These are phyloP conservation scores for Beauveria scarabaeidicola DNA, from an alignment of 2,329 filamentous ascomycete species.

Conservation along the genomic window DNA sequence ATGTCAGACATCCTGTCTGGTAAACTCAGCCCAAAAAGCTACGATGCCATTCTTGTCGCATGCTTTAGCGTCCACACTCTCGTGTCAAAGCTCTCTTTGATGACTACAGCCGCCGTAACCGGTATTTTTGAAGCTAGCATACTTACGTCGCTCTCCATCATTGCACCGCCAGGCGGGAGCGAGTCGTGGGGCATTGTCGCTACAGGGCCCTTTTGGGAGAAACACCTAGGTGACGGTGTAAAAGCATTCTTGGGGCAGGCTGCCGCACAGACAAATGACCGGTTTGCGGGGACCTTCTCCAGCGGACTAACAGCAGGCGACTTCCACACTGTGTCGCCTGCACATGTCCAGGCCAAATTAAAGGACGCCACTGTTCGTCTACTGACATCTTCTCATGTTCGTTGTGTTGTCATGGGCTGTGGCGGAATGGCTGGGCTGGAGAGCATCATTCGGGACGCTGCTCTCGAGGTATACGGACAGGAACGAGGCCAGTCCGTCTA, in stretches of 20 bases:
- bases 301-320: constrained; percentile 75
- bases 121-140: constrained; percentile 88
- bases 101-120: constrained; percentile 23
- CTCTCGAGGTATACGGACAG: constrained; percentile 54
- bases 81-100: constrained; percentile 47
- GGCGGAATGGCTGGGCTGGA: constrained; percentile 87
- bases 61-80: constrained; percentile 84
- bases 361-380: constrained; percentile 61
- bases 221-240: constrained; percentile 60
- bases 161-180: constrained; percentile 16
- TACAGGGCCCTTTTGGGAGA: constrained; percentile 77
- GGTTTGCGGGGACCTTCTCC: constrained; percentile 73
- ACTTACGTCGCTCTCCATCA: constrained; percentile 49
- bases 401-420: constrained; percentile 75
- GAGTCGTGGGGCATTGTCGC: constrained; percentile 78
- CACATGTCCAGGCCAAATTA: constrained; percentile 57
- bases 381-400: constrained; percentile 47
- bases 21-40: constrained; percentile 30
- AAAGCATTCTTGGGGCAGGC: constrained; percentile 50
- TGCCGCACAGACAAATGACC: constrained; percentile 25
- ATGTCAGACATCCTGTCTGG: constrained; percentile 41
- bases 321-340: constrained; percentile 60
- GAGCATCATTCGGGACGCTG: constrained; percentile 61
- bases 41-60: constrained; percentile 76
- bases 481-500: constrained; percentile 46